Evolutionary conservation across 495 filamentous ascomycete species (phyloP).

Genomic region (Podospora bellae-mahoneyi): DNA sequence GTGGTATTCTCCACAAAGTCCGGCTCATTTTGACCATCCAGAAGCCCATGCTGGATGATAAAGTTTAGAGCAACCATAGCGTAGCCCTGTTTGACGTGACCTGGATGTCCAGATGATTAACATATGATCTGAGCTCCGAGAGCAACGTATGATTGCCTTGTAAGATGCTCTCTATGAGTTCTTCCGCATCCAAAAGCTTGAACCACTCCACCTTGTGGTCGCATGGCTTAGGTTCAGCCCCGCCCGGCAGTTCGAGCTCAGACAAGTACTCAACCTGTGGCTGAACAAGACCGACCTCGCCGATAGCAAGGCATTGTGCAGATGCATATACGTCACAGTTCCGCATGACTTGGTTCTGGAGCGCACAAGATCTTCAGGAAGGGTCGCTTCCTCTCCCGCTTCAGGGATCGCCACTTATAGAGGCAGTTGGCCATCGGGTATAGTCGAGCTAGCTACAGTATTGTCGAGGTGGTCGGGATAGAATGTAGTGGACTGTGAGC

Average conservation of each 20-base stretch:
- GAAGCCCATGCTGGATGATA: not conserved
- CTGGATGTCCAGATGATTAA: not conserved
- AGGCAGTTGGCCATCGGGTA: not conserved
- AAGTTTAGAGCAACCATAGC: not conserved
- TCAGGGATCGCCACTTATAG: not conserved
- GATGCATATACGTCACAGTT: not conserved
- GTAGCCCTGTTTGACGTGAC: not conserved
- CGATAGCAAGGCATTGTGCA: not conserved
- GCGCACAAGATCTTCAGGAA: not conserved
- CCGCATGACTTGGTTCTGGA: not conserved
- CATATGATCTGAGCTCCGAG: not conserved
- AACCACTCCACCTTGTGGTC: not conserved
- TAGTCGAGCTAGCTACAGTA: not conserved
- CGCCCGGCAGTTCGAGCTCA: not conserved
- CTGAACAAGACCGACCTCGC: not conserved
- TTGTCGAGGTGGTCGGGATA: slow-evolving; percentile 2
- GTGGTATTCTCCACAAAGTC: not conserved
- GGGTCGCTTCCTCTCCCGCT: not conserved
- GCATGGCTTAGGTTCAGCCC: not conserved
- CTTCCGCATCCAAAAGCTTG: not conserved
- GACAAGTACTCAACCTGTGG: not conserved
- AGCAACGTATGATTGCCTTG: not conserved
- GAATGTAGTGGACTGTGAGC: not conserved
- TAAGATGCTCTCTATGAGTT: not conserved
- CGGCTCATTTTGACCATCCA: not conserved